Evolutionary conservation across 2,329 filamentous ascomycete genomes (phyloP), one percentile per base, ranked within the genome.

Genomic region (Ophiosphaerella korrae): DNA sequence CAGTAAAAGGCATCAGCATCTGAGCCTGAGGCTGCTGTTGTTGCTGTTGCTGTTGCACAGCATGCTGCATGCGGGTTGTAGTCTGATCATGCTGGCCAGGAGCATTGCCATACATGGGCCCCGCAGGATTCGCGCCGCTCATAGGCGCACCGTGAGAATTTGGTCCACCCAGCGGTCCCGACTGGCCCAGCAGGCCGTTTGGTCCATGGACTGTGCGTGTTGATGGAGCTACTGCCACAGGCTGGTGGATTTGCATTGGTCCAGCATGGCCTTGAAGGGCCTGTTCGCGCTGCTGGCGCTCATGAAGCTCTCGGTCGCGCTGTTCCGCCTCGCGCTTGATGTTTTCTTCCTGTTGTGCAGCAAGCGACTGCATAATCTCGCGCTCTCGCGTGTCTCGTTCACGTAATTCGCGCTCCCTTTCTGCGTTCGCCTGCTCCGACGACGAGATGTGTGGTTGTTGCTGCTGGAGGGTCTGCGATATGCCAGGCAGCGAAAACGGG

Each of bases 221-320:
- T 80, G 75, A 92, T 81, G 69, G 92, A 86, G 77, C 77, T 2
- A 81, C 77, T 55, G 93, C 93, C 52, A 97, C 92, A 5, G 93
- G 93, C 74, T 97, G 93, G 75, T 97, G 93, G 64, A 97, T 88
- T 47, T 92, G 91, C 47, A 96, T 90, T 2, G 92, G 91, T 50
- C 88, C 90, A 34, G 90, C 87, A 68, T 90, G 92, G 75, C 88
- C 94, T 73, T 97, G 92, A 68, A 94, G 91, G 23, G 89, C 82
- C 62, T 87, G 88, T 58, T 90, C 85, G 59, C 84, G 77, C 51
- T 84, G 81, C 63, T 90, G 87, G 26, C 62, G 62, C 53, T 67
- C 62, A 57, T 84, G 76, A 55, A 85, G 71, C 52, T 85, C 82
- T 40, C 82, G 78, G 58, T 86, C 82, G 50, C 82, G 76, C 54